Conservation (phyloP, 2,329 filamentous ascomycete genomes). For the Byssoonygena ceratinophila region DNA sequence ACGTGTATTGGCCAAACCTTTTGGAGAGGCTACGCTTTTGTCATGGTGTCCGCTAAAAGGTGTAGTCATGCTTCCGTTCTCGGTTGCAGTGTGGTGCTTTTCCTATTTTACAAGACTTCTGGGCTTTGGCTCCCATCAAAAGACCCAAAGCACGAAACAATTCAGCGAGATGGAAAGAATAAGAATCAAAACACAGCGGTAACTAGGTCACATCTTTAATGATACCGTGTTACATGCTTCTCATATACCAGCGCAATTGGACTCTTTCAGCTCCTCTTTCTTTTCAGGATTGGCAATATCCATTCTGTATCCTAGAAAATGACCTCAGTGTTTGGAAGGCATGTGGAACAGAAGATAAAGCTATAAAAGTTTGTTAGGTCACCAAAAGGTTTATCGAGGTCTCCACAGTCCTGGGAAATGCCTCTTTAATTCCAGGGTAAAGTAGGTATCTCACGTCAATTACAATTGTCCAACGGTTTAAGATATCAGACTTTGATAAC, state of each 20-base stretch:
- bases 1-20: slow-evolving; percentile 23
- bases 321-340: no score
- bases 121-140: slow-evolving; percentile 28
- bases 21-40: background rate
- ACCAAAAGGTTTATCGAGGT: no score
- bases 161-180: background rate
- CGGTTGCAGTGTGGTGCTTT: slow-evolving; percentile 24
- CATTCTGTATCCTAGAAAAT: no score
- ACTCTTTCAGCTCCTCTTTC: background rate
- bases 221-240: background rate
- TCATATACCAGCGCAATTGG: background rate
- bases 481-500: no score
- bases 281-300: background rate
- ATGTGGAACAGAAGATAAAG: no score
- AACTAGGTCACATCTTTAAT: background rate
- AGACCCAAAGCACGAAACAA: background rate
- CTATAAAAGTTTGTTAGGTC: no score
- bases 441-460: no score
- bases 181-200: background rate
- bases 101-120: slow-evolving; percentile 68
- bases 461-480: no score
- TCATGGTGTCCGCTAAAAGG: background rate
- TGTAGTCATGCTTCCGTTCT: background rate
- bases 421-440: no score
- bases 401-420: no score